Conservation (phyloP, 2,329 filamentous ascomycete species). For the Aspergillus sclerotialis region DNA sequence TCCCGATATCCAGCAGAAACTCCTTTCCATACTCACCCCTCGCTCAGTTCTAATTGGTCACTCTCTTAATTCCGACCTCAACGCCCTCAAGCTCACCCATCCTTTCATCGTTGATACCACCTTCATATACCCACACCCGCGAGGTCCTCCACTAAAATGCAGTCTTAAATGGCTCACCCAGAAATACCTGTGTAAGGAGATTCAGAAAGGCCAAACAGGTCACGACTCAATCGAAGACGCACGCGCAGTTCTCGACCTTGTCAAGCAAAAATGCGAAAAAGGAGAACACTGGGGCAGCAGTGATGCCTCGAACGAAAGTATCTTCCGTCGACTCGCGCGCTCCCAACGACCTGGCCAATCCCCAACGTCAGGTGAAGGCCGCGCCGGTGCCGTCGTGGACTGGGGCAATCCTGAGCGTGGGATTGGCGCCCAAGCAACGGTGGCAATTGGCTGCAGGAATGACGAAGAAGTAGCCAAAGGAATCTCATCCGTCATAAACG, state of each 20-base stretch:
- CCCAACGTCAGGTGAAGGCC: conserved; percentile 18
- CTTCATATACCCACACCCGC: conserved; percentile 81
- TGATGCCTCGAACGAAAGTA: conserved; percentile 73
- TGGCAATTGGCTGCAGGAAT: conserved; percentile 49
- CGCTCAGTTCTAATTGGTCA: conserved; percentile 41
- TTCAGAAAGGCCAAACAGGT: conserved; percentile 72
- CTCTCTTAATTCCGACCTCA: conserved; percentile 52
- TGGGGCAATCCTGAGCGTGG: conserved; percentile 72
- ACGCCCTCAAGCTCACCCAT: conserved; percentile 76
- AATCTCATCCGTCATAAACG: conserved; percentile 46
- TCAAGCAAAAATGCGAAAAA: conserved; percentile 93
- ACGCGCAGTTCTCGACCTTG: conserved; percentile 79
- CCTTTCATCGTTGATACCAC: conserved; percentile 92
- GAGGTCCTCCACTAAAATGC: conserved; percentile 82
- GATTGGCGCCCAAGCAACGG: conserved; percentile 50
- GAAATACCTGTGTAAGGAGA: conserved; percentile 78
- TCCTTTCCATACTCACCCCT: conserved; percentile 60
- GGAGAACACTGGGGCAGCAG: conserved; percentile 78
- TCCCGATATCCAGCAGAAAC: conserved; percentile 69
- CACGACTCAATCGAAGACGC: conserved; percentile 94
- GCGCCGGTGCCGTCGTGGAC: conserved; percentile 63
- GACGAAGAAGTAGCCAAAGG: conserved; percentile 54
- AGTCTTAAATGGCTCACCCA: conserved; percentile 83
- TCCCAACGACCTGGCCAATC: conserved; percentile 39
- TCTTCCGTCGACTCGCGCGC: conserved; percentile 74